A percentile compares a stretch with the other conserved stretches of the same genome.
phyloP scores from a whole-genome alignment of 805 yeast genomes.

The Candida sithepensis region DNA sequence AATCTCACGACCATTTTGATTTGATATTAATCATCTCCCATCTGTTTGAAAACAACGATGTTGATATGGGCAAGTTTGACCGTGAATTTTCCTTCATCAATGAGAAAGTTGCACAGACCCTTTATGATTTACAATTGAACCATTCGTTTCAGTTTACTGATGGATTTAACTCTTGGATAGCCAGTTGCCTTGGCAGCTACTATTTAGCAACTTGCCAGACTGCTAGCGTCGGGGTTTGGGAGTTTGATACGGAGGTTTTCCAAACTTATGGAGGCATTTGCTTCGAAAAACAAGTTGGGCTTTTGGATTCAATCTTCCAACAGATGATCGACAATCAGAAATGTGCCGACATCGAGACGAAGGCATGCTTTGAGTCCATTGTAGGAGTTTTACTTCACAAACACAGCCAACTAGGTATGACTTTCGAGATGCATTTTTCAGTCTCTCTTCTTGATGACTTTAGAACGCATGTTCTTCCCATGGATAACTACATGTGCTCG shows the following conservation, averaged over 20 bases:
- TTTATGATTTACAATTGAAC: conserved; percentile 17
- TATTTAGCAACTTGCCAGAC: conserved; percentile 26
- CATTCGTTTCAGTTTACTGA: conserved; percentile 8
- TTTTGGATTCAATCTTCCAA: conserved; percentile 28
- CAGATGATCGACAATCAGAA: conserved; percentile 22
- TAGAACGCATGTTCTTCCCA: conserved; percentile 27
- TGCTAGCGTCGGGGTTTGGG: conserved; percentile 14
- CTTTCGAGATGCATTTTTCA: conserved; percentile 23
- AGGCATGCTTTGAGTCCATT: conserved; percentile 34
- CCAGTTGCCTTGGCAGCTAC: conserved; percentile 27
- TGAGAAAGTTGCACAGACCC: conserved; percentile 11
- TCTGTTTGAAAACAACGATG: conserved; percentile 5
- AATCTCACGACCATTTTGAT: neutral
- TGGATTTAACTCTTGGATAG: conserved; percentile 30
- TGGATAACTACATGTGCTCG: conserved; percentile 34
- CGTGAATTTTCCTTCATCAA: neutral
- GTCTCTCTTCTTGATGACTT: conserved; percentile 14
- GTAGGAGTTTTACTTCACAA: conserved; percentile 37
- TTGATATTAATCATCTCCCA: conserved; percentile 9
- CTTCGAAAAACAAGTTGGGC: conserved; percentile 19
- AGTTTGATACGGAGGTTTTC: conserved; percentile 14
- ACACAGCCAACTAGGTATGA: conserved; percentile 15
- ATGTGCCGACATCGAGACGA: conserved; percentile 17
- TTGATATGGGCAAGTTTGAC: neutral
- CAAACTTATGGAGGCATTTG: conserved; percentile 8